Evolutionary conservation across 805 yeast species (phyloP), one percentile per base, ranked within the genome.

Genomic region (Metschnikowia matae): DNA sequence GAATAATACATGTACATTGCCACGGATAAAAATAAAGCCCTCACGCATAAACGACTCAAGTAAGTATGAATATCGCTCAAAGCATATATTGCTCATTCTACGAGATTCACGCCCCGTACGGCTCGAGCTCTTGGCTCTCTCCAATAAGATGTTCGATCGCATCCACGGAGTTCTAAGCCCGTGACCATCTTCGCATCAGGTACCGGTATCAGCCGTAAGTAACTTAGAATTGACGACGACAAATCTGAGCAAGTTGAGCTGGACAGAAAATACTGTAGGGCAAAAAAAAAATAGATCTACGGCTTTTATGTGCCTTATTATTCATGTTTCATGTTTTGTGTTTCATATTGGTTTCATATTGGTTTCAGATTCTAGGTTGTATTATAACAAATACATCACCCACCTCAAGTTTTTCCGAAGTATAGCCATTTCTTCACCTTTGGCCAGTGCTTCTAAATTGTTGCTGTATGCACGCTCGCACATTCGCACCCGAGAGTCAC

Each of bases 181-280:
- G 45, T 41, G 45, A 41, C 45, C 45, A 13, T 4, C 23, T 40
- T 14, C 45, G 45, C 45, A 14, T n/a, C 45, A 8, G 35, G 45
- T 32, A 39, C 45, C 45, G 45, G 45, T 18, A 8, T 41, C 45
- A 41, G 37, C 45, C 45, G 45, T 32, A 18, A 41, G 34, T 15
- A 4, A 26, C 29, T 26, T 26, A 11, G 29, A 26, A 11, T 26
- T 26, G 29, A 26, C 29, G 29, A 26, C 29, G 29, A 26, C 29
- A 26, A 26, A 3, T 26, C 29, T 26, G 29, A 11, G 11, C 29
- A 26, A 8, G 29, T 26, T 8, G 29, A 26, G 10, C 20, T 18
- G 20, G 20, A 18, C 20, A 18, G 20, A 18, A 18, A 18, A 18
- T 2, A 18, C n/a, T 18, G 3, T 18, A 18, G 20, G 20, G 20